Evolutionary conservation across 2,329 filamentous ascomycete genomes (phyloP).

Genomic region (Sporothrix luriei): DNA sequence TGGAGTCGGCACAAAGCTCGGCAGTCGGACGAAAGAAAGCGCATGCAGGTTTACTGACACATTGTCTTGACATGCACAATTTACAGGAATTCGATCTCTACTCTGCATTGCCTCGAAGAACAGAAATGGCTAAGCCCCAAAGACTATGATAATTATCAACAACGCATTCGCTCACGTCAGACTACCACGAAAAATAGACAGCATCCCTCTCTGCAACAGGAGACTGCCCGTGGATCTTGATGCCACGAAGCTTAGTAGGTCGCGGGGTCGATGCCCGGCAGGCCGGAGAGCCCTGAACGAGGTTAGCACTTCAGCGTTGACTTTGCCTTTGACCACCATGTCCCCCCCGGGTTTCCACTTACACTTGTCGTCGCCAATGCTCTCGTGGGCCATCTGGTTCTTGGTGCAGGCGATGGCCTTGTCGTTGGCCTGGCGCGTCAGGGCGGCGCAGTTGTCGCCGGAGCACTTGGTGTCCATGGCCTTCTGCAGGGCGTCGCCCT

Average conservation of each 20-base stretch:
- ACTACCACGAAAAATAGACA: neutral
- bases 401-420: slow-evolving; percentile 37
- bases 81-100: too few species aligned
- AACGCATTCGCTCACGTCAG: slow-evolving; percentile 1
- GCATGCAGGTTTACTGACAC: too few species aligned
- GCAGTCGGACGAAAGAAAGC: neutral
- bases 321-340: neutral
- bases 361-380: slow-evolving; percentile 36
- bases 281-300: slow-evolving; percentile 28
- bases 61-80: too few species aligned
- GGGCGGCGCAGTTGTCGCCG: slow-evolving; percentile 36
- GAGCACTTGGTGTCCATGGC: slow-evolving; percentile 38
- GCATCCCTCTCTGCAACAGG: neutral
- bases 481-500: slow-evolving; percentile 36
- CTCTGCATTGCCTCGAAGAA: too few species aligned
- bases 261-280: slow-evolving; percentile 31
- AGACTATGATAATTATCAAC: neutral
- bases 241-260: slow-evolving; percentile 22
- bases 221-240: neutral
- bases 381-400: slow-evolving; percentile 36
- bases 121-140: too few species aligned
- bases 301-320: slow-evolving; percentile 7
- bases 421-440: slow-evolving; percentile 36
- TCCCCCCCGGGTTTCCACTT: neutral
- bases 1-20: neutral